These are phyloP conservation scores for Coemansia asiatica DNA, from an alignment of 192 early-diverging fungal genomes.

Conservation along the genomic window DNA sequence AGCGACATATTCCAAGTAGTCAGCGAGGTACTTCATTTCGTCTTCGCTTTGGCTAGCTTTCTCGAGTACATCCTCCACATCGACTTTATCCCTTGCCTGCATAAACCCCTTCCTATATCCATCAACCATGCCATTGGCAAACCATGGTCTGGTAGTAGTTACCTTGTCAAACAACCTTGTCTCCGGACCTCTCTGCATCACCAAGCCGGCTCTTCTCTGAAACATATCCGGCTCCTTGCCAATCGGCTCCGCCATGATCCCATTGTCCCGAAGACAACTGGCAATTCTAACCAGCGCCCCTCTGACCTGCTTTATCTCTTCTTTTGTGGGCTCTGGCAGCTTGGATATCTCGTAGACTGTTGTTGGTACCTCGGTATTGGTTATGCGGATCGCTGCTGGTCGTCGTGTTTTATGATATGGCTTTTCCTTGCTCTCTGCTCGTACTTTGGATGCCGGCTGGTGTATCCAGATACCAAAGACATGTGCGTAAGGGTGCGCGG, in stretches of 20 bases:
- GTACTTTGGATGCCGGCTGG: not conserved
- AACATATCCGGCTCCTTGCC: conserved; percentile 29
- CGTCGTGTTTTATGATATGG: not conserved
- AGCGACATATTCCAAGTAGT: conserved; percentile 21
- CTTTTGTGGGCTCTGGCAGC: conserved; percentile 18
- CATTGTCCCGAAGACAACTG: not conserved
- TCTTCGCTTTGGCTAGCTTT: conserved; percentile 15
- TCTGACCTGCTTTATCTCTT: conserved; percentile 12
- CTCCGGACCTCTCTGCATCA: conserved; percentile 17
- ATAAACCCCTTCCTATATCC: conserved; percentile 38
- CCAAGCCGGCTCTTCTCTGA: conserved; percentile 17
- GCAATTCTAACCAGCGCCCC: not conserved
- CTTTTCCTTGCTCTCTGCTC: not conserved
- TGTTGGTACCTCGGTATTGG: conserved; percentile 17
- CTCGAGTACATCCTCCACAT: conserved; percentile 5
- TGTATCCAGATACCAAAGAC: conserved; percentile 28
- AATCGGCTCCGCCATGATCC: conserved; percentile 14
- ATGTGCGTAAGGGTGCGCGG: conserved; percentile 9
- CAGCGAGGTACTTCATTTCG: conserved; percentile 24
- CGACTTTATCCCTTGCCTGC: conserved; percentile 6
- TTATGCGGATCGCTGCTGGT: conserved; percentile 28
- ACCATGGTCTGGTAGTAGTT: conserved; percentile 18
- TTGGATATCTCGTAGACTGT: conserved; percentile 19
- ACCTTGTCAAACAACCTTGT: conserved; percentile 28
- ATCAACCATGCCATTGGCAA: conserved; percentile 36